Base-by-base conservation (phyloP, 345 rosid species). In the Lepidium didymum region DNA sequence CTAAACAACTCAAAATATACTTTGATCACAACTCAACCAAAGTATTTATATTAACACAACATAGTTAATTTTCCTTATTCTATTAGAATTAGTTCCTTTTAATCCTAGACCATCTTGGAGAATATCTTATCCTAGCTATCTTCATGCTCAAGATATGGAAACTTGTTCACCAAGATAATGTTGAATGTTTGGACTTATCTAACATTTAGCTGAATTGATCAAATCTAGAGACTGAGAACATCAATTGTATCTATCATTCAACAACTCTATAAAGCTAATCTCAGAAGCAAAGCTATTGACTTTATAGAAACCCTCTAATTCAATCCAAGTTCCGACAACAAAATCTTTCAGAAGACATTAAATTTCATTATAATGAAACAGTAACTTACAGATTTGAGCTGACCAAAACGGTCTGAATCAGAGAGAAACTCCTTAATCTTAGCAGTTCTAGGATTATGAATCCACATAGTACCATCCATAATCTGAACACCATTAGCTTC, bases 381-480 rank as follows among this genome's bases (percentile, higher is more conserved):
- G 0, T 6, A 38, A 11, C 64, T 36, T 69, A 93, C 97, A 75
- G 74, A 49, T 80, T 45, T 84, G 58, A 88, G 87, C 72, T 79
- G 77, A 11, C 98, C 97, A 69, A 93, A 93, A 12, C 78, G 82
- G n/a, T 81, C 82, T 29, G 75, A 59, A 67, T 88, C 92, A 35
- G 59, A 66, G 49, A 93, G 47, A 64, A 85, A 88, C 61, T 84
- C 84, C 29, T 67, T 69, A 91, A 90, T 84, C 76, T 70, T 72
- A 3, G 73, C 73, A 10, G 91, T 84, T 78, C 97, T 73, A n/a
- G 96, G 94, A 63, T 93, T 73, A 53, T 93, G 97, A 78, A 90
- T 72, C 98, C 96, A 88, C 98, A 90, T 88, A 41, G 97, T 87
- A 8, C 97, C 98, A 61, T 93, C 98, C 97, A 93, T 90, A 53